phyloP scores from a whole-genome alignment of 2,329 filamentous ascomycete species.

The Fusarium tuaranense region DNA sequence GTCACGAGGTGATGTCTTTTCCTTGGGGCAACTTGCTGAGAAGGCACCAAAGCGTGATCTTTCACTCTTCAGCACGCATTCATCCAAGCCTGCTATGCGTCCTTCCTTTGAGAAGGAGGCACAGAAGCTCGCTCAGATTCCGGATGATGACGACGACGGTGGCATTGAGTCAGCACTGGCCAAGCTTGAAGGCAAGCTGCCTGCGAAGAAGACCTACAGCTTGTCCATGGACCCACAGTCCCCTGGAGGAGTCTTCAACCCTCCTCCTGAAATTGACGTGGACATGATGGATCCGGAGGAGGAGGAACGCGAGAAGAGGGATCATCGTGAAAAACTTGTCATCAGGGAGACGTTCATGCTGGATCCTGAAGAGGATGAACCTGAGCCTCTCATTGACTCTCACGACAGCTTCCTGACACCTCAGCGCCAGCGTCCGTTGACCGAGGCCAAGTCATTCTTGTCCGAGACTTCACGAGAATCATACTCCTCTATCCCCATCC shows the following conservation, averaged over 20 bases:
- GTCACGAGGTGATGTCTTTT: slow-evolving; percentile 61
- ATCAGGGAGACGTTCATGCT: slow-evolving; percentile 55
- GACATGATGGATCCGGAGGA: slow-evolving; percentile 43
- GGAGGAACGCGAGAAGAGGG: slow-evolving; percentile 54
- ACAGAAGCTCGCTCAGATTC: slow-evolving; percentile 86
- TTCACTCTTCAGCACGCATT: slow-evolving; percentile 71
- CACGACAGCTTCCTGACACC: slow-evolving; percentile 36
- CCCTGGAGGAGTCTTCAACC: slow-evolving; percentile 23
- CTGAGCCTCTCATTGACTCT: slow-evolving; percentile 32
- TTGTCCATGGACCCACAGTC: slow-evolving; percentile 50
- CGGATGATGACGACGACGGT: slow-evolving; percentile 84
- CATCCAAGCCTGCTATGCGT: slow-evolving; percentile 72
- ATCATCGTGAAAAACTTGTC: slow-evolving; percentile 60
- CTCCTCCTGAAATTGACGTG: slow-evolving; percentile 37
- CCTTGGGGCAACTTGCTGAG: slow-evolving; percentile 69
- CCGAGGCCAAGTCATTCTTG: slow-evolving; percentile 60
- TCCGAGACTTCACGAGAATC: slow-evolving; percentile 77
- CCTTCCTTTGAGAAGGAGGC: slow-evolving; percentile 91
- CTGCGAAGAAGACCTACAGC: slow-evolving; percentile 62
- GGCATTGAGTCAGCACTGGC: slow-evolving; percentile 92
- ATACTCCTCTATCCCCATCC: slow-evolving; percentile 80
- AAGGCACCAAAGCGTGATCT: slow-evolving; percentile 58
- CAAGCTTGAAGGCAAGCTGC: slow-evolving; percentile 89
- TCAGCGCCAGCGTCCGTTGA: slow-evolving; percentile 40
- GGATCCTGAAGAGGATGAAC: slow-evolving; percentile 35